Conservation (phyloP, 2,329 filamentous ascomycete species). For the Emydomyces testavorans region DNA sequence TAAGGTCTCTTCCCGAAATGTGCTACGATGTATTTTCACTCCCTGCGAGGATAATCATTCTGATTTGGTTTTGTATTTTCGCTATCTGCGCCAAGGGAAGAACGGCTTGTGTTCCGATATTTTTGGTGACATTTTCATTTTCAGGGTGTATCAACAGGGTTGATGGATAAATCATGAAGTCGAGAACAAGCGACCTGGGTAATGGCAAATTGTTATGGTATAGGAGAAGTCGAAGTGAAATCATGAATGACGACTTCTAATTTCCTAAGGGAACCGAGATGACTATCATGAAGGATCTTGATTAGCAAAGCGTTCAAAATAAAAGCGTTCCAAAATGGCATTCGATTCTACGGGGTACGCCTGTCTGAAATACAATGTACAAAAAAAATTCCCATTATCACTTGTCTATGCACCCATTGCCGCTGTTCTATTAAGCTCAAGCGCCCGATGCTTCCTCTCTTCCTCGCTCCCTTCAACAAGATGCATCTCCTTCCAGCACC, state of each 20-base stretch:
- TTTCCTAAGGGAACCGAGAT: not conserved
- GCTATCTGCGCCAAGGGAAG: not conserved
- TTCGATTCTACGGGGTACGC: not conserved
- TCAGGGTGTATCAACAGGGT: not conserved
- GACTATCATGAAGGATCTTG: not conserved
- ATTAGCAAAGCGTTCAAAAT: not conserved
- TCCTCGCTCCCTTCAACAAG: slow-evolving; percentile 59
- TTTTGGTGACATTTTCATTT: not conserved
- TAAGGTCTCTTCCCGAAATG: too few species aligned
- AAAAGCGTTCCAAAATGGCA: not conserved
- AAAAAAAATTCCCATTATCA: not conserved
- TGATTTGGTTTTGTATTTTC: not conserved
- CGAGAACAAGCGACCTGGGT: not conserved
- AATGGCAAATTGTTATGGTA: not conserved
- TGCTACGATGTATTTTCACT: not conserved
- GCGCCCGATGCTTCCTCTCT: slow-evolving; percentile 56
- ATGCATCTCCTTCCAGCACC: slow-evolving; percentile 76
- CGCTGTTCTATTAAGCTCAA: slow-evolving; percentile 39
- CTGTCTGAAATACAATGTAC: not conserved
- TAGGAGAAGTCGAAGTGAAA: not conserved
- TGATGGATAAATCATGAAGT: not conserved
- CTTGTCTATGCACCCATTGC: not conserved
- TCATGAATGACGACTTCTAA: not conserved
- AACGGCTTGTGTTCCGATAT: not conserved
- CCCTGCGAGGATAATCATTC: not conserved